phyloP scores from a whole-genome alignment of 768 basidiomycete genomes.

The Lactifluus rugatus region DNA sequence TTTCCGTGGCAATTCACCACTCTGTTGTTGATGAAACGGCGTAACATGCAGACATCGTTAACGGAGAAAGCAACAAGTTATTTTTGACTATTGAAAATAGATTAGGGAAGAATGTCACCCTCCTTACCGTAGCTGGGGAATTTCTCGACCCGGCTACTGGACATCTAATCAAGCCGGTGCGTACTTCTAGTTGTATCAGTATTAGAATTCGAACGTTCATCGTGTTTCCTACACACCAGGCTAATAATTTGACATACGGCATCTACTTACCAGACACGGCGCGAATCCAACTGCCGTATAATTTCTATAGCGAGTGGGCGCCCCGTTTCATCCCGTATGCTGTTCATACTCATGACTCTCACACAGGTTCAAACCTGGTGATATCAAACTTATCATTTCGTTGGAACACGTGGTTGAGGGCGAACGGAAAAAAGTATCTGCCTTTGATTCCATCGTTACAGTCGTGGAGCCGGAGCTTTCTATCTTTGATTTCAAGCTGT shows the following conservation, averaged over 20 bases:
- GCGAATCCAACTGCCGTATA: conserved; percentile 58
- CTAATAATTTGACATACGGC: conserved; percentile 45
- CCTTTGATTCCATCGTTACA: conserved; percentile 66
- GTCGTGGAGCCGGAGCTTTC: conserved; percentile 74
- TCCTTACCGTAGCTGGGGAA: conserved; percentile 56
- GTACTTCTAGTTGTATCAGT: conserved; percentile 20
- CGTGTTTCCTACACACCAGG: conserved; percentile 32
- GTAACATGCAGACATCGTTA: conserved; percentile 55
- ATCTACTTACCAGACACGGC: conserved; percentile 43
- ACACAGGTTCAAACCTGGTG: conserved; percentile 9
- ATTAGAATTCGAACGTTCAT: not conserved
- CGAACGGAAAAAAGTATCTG: conserved; percentile 49
- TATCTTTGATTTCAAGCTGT: conserved; percentile 76
- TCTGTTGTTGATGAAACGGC: not conserved
- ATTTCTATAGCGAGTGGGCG: conserved; percentile 76
- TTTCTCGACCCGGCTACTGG: conserved; percentile 56
- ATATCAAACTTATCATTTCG: conserved; percentile 59
- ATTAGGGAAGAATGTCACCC: conserved; percentile 60
- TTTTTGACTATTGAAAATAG: conserved; percentile 63
- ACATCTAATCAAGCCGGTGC: conserved; percentile 64
- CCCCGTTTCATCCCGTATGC: not conserved
- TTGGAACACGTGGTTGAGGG: conserved; percentile 57
- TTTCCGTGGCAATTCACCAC: not conserved
- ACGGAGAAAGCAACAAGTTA: conserved; percentile 70
- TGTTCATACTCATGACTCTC: not conserved